These are phyloP conservation scores for Gloeostereum incarnatum DNA, from an alignment of 768 basidiomycete species.

Conservation along the genomic window DNA sequence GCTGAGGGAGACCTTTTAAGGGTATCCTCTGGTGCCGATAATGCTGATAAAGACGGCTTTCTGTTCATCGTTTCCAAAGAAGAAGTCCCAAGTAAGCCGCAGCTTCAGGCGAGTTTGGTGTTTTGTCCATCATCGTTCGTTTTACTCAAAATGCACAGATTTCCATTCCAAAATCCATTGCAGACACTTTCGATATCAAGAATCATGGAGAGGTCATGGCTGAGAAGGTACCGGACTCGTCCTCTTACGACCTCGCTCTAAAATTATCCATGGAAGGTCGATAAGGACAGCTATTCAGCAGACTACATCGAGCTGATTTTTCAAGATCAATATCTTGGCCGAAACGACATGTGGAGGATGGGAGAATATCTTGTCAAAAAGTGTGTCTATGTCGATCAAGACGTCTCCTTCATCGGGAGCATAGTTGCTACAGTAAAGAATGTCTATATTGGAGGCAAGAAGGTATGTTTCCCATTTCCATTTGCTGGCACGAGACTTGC, in stretches of 20 bases:
- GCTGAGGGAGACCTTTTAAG: slow-evolving; percentile 66
- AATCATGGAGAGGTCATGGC: slow-evolving; percentile 66
- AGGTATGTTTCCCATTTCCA: slow-evolving; percentile 28
- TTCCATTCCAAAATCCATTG: slow-evolving; percentile 64
- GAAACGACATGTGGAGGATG: slow-evolving; percentile 95
- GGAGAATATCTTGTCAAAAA: slow-evolving; percentile 73
- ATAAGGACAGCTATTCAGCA: slow-evolving; percentile 51
- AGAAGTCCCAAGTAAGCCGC: slow-evolving; percentile 48
- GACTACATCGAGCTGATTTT: slow-evolving; percentile 87
- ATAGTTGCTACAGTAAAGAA: slow-evolving; percentile 75
- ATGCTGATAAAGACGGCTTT: slow-evolving; percentile 35
- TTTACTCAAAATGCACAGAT: slow-evolving; percentile 33
- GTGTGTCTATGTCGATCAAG: slow-evolving; percentile 79
- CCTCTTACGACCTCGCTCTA: neutral
- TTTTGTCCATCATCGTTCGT: neutral
- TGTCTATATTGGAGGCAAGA: slow-evolving; percentile 63
- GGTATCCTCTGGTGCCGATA: slow-evolving; percentile 29
- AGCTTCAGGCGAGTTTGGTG: slow-evolving; percentile 44
- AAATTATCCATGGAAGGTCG: slow-evolving; percentile 39
- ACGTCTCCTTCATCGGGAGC: slow-evolving; percentile 76
- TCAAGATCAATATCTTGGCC: slow-evolving; percentile 90
- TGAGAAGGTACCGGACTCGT: slow-evolving; percentile 43
- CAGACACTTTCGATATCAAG: slow-evolving; percentile 60
- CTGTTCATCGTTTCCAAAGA: slow-evolving; percentile 63
- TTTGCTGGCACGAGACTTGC: neutral